phyloP scores from a whole-genome alignment of 1,284 basidiomycete genomes.

The Rhizoctonia solani region DNA sequence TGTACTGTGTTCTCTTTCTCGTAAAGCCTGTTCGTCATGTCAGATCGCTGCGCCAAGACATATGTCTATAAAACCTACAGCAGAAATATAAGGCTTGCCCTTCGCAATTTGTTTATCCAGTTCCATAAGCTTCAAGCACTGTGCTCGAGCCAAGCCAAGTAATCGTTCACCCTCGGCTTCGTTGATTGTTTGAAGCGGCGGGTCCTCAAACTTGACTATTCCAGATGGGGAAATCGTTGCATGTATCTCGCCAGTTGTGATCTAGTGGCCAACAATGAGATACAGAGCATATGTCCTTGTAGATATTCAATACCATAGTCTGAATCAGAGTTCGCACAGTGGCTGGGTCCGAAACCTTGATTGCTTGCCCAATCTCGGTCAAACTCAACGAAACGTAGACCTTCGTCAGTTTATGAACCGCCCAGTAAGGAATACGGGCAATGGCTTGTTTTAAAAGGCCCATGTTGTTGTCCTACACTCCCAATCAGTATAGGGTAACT shows the following conservation, averaged over 20 bases:
- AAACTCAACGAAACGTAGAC: constrained; percentile 78
- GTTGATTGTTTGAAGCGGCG: constrained; percentile 31
- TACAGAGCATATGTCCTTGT: neutral
- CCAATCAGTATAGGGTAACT: no score
- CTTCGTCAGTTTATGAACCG: constrained; percentile 72
- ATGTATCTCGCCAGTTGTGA: constrained; percentile 67
- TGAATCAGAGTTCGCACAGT: constrained; percentile 63
- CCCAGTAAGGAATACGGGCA: constrained; percentile 68
- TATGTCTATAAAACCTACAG: constrained; percentile 3
- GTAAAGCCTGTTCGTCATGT: neutral
- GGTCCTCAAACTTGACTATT: constrained; percentile 69
- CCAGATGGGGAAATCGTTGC: constrained; percentile 65
- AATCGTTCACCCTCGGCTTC: constrained; percentile 36
- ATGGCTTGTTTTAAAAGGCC: constrained; percentile 70
- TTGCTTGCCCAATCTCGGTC: constrained; percentile 64
- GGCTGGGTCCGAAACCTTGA: constrained; percentile 50
- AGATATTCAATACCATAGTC: constrained; percentile 63
- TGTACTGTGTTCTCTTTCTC: constrained; percentile 25
- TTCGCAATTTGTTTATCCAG: constrained; percentile 37
- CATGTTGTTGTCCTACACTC: constrained; percentile 73
- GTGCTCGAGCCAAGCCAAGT: constrained; percentile 35
- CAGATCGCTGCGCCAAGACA: neutral
- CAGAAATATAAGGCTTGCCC: constrained; percentile 33
- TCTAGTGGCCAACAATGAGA: constrained; percentile 48
- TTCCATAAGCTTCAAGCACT: constrained; percentile 32